Evolutionary conservation across 2,329 filamentous ascomycete genomes (phyloP).

Genomic region (Fusarium keratoplasticum): DNA sequence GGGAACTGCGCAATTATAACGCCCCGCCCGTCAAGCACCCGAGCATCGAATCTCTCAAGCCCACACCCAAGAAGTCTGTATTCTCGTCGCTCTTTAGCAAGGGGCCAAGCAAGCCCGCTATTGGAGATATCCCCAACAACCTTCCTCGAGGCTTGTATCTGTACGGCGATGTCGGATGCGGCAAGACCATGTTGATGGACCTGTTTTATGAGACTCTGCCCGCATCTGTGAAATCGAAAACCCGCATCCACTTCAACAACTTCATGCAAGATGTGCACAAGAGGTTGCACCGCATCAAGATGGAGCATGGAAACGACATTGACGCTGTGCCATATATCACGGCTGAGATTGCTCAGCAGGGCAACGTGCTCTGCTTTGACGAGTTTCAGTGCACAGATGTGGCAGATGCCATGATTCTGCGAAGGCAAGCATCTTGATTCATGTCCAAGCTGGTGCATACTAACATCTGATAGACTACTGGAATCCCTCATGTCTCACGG

Average conservation of each 20-base stretch:
- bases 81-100: constrained; percentile 73
- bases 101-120: constrained; percentile 52
- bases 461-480: constrained; percentile 68
- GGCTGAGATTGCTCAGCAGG: constrained; percentile 89
- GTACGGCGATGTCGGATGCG: constrained; percentile 95
- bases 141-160: constrained; percentile 93
- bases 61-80: constrained; percentile 61
- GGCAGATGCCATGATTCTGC: constrained; percentile 97
- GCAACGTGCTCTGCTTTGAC: constrained; percentile 94
- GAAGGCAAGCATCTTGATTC: constrained; percentile 62
- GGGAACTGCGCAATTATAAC: constrained; percentile 80
- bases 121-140: constrained; percentile 72
- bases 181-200: constrained; percentile 99
- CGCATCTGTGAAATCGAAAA: constrained; percentile 81
- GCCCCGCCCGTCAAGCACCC: constrained; percentile 82
- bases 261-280: constrained; percentile 99
- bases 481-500: constrained; percentile 95
- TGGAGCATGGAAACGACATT: constrained; percentile 87
- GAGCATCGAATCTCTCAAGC: constrained; percentile 75
- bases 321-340: constrained; percentile 93
- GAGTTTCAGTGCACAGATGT: constrained; percentile 99
- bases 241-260: constrained; percentile 97
- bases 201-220: constrained; percentile 96
- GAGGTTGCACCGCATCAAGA: constrained; percentile 89
- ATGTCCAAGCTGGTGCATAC: background rate